phyloP scores from a whole-genome alignment of 176 grass and related monocot species.

The Luzula sylvatica region DNA sequence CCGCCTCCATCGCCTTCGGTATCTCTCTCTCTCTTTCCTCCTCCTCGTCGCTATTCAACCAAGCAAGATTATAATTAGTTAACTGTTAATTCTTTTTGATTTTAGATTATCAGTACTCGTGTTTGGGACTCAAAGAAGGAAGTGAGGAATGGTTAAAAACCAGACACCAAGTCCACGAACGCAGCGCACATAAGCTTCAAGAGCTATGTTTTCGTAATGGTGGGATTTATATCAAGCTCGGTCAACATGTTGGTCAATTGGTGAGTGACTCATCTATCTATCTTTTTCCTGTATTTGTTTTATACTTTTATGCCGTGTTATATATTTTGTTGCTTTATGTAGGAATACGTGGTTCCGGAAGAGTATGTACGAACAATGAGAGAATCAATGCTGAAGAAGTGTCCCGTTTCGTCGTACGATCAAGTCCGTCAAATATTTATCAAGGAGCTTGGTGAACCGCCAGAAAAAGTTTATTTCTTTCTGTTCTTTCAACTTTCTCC shows the following conservation, averaged over 20 bases:
- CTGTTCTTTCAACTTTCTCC: constrained; percentile 1
- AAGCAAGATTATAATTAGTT: not conserved
- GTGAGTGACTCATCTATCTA: constrained; percentile 15
- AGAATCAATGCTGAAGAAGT: constrained; percentile 82
- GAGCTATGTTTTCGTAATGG: constrained; percentile 95
- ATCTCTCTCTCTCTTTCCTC: not conserved
- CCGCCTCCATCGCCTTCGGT: constrained; percentile 48
- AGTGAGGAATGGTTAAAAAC: constrained; percentile 35
- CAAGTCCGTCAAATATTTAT: constrained; percentile 49
- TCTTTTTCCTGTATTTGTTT: not conserved
- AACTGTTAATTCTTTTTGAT: not conserved
- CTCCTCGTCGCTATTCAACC: not conserved
- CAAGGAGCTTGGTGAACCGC: constrained; percentile 63
- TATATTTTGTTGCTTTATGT: constrained; percentile 1
- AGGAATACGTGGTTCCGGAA: constrained; percentile 82
- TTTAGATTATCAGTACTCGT: constrained; percentile 75
- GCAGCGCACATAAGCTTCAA: constrained; percentile 64
- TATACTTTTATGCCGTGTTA: not conserved
- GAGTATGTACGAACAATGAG: constrained; percentile 85
- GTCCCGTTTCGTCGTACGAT: constrained; percentile 77
- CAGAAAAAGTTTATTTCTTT: constrained; percentile 44
- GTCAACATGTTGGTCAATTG: constrained; percentile 85
- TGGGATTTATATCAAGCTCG: constrained; percentile 96
- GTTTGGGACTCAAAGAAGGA: constrained; percentile 49
- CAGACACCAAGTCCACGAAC: constrained; percentile 52